These are phyloP conservation scores for Coemansia sp. DNA, from an alignment of 192 early-diverging fungal species.

Conservation along the genomic window DNA sequence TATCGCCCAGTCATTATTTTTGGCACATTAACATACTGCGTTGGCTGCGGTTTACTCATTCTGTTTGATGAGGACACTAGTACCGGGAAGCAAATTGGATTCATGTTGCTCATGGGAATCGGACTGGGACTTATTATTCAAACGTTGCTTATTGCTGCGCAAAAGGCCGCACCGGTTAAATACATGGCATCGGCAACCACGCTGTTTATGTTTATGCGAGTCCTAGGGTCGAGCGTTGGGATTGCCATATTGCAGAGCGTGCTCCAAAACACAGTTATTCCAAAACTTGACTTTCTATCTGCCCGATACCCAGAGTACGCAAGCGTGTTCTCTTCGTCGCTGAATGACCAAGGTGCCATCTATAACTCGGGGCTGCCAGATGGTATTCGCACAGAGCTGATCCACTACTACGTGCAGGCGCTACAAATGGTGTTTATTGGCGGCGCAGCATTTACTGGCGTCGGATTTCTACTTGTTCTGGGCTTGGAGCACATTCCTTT, in stretches of 20 bases:
- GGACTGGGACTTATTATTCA: constrained; percentile 76
- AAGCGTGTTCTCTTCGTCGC: constrained; percentile 5
- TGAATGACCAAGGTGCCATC: constrained; percentile 38
- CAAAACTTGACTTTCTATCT: constrained; percentile 14
- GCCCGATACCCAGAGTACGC: constrained; percentile 24
- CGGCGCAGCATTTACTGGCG: constrained; percentile 53
- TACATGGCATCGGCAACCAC: constrained; percentile 75
- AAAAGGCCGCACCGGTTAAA: constrained; percentile 60
- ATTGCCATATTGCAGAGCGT: constrained; percentile 44
- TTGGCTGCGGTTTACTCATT: constrained; percentile 66
- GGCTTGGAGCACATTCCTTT: constrained; percentile 37
- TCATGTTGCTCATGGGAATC: constrained; percentile 65
- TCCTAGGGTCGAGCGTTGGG: constrained; percentile 40
- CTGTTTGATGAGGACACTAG: constrained; percentile 55
- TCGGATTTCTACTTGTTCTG: constrained; percentile 52
- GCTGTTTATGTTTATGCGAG: constrained; percentile 59
- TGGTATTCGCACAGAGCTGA: constrained; percentile 20
- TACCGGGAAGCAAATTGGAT: constrained; percentile 56
- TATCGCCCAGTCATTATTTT: constrained; percentile 65
- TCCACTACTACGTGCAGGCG: constrained; percentile 54
- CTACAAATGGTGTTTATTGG: constrained; percentile 58
- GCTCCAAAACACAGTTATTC: constrained; percentile 17
- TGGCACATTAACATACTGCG: constrained; percentile 59
- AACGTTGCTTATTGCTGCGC: constrained; percentile 68
- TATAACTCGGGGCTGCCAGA: constrained; percentile 39